Conservation (phyloP, 305 asterid genomes). For the Rubia tinctorum region DNA sequence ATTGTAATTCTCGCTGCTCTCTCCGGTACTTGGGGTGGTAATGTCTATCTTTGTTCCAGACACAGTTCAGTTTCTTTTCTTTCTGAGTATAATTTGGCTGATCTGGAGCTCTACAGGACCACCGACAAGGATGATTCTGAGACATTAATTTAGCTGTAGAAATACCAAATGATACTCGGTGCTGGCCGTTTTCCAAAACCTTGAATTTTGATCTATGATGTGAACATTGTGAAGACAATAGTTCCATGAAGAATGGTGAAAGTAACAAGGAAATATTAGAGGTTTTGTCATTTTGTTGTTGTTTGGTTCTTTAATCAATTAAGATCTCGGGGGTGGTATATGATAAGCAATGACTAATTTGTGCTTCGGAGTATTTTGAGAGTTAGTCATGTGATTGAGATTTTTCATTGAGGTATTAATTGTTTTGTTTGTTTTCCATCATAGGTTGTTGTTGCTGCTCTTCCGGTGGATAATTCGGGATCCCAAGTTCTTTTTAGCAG, state of each 20-base stretch:
- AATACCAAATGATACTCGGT: not conserved
- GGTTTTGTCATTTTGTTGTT: not conserved
- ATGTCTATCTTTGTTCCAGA: no score
- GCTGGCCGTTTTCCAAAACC: not conserved
- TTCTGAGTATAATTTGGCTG: no score
- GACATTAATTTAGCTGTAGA: no score
- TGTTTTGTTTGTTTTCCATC: not conserved
- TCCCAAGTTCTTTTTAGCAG: slow-evolving; percentile 92
- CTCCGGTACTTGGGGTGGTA: no score
- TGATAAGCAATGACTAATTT: not conserved
- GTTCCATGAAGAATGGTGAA: not conserved
- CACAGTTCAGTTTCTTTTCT: no score
- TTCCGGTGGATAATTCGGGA: slow-evolving; percentile 88
- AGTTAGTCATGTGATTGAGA: not conserved
- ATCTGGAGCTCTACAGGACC: no score
- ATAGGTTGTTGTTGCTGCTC: slow-evolving; percentile 87
- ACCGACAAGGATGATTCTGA: no score
- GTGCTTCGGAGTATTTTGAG: not conserved
- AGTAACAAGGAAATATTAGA: not conserved
- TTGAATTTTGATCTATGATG: not conserved
- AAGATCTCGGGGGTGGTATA: not conserved
- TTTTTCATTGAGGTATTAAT: not conserved
- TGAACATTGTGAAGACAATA: not conserved
- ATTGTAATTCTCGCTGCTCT: no score
- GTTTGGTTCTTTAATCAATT: not conserved